A percentile compares a stretch with the other conserved stretches of the same genome.
Conservation (phyloP, 164 flowering plant genomes). For the Vitis cinerea region DNA sequence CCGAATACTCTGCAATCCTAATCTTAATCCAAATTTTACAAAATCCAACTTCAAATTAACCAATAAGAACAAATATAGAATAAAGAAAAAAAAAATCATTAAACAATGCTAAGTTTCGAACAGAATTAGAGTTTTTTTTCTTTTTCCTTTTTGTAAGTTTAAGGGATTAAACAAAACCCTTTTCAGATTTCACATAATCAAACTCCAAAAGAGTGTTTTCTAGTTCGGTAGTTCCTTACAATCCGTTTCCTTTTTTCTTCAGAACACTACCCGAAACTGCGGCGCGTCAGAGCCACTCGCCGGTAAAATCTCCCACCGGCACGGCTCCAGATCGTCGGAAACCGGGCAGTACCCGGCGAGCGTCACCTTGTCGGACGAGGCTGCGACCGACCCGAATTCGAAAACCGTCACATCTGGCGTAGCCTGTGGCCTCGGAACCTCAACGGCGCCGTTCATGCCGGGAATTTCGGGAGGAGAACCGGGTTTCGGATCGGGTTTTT, state of each 20-base stretch:
- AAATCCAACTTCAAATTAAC: neutral
- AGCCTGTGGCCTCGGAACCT: conserved; percentile 39
- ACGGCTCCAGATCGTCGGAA: conserved; percentile 94
- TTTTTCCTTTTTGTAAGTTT: neutral
- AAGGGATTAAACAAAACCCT: neutral
- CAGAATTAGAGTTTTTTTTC: neutral
- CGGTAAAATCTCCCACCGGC: conserved; percentile 87
- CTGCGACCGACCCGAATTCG: conserved; percentile 84
- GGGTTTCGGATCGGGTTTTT: conserved; percentile 13
- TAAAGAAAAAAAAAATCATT: neutral
- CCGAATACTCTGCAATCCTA: no score
- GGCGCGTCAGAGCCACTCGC: conserved; percentile 65
- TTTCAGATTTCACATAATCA: no score
- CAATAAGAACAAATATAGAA: neutral
- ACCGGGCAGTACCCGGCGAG: conserved; percentile 94
- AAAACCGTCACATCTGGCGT: conserved; percentile 60
- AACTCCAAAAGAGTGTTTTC: no score
- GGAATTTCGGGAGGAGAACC: conserved; percentile 30
- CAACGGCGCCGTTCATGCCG: conserved; percentile 86
- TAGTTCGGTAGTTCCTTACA: neutral
- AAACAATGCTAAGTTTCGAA: neutral
- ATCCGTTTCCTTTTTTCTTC: conserved; percentile 10
- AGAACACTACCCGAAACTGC: conserved; percentile 87
- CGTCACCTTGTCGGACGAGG: conserved; percentile 75
- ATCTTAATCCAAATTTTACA: no score